Evolutionary conservation across 116 monocot genomes (phyloP).

Genomic region (Cymodocea nodosa): DNA sequence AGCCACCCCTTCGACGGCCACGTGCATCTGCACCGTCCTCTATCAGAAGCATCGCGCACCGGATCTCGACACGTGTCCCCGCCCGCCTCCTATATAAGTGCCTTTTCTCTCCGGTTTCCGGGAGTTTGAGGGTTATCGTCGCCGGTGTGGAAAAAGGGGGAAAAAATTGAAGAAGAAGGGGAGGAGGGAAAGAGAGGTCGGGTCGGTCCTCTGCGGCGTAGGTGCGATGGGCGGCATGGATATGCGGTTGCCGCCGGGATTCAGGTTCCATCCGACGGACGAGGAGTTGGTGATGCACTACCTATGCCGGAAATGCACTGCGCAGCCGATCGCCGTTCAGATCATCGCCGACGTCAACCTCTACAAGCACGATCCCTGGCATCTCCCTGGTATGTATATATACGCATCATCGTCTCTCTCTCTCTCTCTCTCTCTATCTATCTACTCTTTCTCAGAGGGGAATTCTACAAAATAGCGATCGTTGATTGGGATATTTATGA

Average conservation of each 20-base stretch:
- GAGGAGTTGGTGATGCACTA: conserved; percentile 23
- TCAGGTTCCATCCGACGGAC: conserved; percentile 25
- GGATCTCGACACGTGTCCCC: conserved; percentile 1
- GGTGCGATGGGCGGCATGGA: conserved; percentile 26
- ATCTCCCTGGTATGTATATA: conserved; percentile 13
- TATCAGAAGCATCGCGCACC: background rate
- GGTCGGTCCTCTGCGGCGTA: too few species aligned
- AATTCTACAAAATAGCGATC: too few species aligned
- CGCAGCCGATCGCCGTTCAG: conserved; percentile 14
- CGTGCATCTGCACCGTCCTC: background rate
- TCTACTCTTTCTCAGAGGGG: too few species aligned
- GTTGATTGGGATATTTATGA: background rate
- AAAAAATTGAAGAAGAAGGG: too few species aligned
- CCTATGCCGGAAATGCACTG: conserved; percentile 13
- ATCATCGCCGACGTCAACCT: conserved; percentile 20
- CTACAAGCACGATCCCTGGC: conserved; percentile 21
- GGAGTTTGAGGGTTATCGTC: background rate
- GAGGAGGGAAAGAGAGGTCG: too few species aligned
- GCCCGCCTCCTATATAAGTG: background rate
- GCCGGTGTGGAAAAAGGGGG: too few species aligned
- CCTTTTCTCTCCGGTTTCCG: background rate
- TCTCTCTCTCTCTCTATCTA: background rate
- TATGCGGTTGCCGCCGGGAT: conserved; percentile 22
- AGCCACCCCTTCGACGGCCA: background rate
- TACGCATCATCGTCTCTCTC: conserved; percentile 21